Evolutionary conservation across 1,284 basidiomycete species (phyloP).

Genomic region (Ceratobasidium sp.): DNA sequence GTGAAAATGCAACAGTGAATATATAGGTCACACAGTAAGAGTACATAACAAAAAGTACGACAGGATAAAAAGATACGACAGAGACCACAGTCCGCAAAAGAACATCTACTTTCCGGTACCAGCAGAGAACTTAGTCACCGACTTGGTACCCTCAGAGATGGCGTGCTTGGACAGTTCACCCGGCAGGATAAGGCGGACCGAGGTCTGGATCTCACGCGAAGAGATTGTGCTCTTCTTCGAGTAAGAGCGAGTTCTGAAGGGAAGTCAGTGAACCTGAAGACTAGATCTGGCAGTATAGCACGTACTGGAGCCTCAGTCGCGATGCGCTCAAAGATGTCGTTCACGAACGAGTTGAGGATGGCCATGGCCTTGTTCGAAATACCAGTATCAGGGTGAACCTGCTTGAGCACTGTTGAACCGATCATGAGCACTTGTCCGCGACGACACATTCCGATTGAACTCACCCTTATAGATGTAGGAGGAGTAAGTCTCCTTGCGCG

Average conservation of each 20-base stretch:
- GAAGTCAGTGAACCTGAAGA: too few species aligned
- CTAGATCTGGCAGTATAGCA: too few species aligned
- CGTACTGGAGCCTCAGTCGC: conserved; percentile 80
- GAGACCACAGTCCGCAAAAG: conserved; percentile 8
- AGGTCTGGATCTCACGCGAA: conserved; percentile 91
- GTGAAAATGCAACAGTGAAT: conserved; percentile 13
- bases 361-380: conserved; percentile 98
- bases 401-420: conserved; percentile 71
- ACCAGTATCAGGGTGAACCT: conserved; percentile 96
- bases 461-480: conserved; percentile 94
- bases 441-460: conserved; percentile 45
- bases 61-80: background rate
- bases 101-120: conserved; percentile 46
- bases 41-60: conserved; percentile 26
- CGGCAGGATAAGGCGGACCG: conserved; percentile 89
- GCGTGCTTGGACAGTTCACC: conserved; percentile 85
- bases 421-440: conserved; percentile 29
- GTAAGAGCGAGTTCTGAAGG: conserved; percentile 75
- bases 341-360: conserved; percentile 92
- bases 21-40: conserved; percentile 35
- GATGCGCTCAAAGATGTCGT: conserved; percentile 91
- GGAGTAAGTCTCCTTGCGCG: conserved; percentile 89
- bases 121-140: conserved; percentile 47
- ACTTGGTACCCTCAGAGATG: conserved; percentile 69
- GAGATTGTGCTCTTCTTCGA: conserved; percentile 96